These are phyloP conservation scores for Psidium guajava DNA, from an alignment of 345 rosid species.

Conservation along the genomic window DNA sequence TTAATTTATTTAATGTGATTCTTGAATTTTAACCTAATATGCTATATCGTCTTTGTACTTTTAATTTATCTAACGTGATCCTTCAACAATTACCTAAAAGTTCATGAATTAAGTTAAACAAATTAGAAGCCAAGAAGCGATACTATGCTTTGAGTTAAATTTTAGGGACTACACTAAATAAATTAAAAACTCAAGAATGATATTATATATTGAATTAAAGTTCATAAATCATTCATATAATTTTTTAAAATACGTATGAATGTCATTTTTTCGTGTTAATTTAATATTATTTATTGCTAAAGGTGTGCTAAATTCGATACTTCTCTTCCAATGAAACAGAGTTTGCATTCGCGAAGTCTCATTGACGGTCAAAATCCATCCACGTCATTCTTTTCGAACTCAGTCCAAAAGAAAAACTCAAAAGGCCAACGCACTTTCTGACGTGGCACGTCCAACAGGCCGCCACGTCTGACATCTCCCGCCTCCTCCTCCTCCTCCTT, in stretches of 20 bases:
- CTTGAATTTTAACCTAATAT: no score
- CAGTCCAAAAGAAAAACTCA: background rate
- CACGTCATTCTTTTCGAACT: background rate
- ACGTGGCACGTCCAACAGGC: background rate
- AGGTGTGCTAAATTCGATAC: background rate
- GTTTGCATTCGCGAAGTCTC: background rate
- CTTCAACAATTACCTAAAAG: no score
- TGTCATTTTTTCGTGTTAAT: background rate
- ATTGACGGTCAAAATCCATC: background rate
- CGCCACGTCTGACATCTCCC: background rate
- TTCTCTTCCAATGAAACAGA: background rate
- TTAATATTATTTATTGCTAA: background rate
- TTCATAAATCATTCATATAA: no score
- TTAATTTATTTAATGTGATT: no score
- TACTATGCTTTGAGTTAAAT: no score
- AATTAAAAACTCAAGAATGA: no score
- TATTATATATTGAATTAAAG: no score
- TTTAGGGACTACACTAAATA: no score
- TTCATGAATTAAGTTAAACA: rapidly evolving
- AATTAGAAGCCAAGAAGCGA: no score
- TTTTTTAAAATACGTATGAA: no score
- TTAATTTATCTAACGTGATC: no score
- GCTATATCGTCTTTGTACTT: no score
- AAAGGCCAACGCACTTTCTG: background rate
- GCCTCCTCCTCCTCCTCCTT: background rate